phyloP scores from a whole-genome alignment of 345 rosid genomes.

The Ricinus communis region DNA sequence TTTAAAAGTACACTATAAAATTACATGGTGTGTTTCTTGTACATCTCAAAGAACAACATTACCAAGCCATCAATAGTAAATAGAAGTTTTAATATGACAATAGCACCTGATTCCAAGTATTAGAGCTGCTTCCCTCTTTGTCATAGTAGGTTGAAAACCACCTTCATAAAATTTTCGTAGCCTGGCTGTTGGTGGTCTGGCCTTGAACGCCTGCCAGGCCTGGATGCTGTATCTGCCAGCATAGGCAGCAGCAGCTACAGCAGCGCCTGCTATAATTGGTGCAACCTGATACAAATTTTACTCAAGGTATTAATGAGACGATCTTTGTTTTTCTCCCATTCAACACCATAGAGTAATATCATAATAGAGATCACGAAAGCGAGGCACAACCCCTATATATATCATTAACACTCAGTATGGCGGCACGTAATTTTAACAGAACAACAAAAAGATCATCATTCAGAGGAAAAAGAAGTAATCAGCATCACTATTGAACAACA shows the following conservation, averaged over 20 bases:
- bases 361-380: no score
- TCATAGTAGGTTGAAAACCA: slow-evolving; percentile 40
- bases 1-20: background rate
- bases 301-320: no score
- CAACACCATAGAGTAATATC: background rate
- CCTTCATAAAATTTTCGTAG: slow-evolving; percentile 39
- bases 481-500: no score
- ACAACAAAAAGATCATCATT: no score
- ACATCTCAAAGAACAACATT: background rate
- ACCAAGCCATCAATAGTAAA: background rate
- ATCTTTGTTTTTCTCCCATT: no score
- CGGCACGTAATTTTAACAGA: no score
- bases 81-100: background rate
- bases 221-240: slow-evolving; percentile 32
- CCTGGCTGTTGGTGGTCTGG: slow-evolving; percentile 27
- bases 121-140: slow-evolving; percentile 39
- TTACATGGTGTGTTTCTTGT: background rate
- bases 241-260: slow-evolving; percentile 36
- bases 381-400: no score
- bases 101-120: slow-evolving; percentile 41
- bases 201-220: slow-evolving; percentile 45
- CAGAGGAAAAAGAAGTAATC: no score
- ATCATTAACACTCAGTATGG: no score
- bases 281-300: slow-evolving; percentile 3
- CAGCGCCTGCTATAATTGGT: slow-evolving; percentile 26